Conservation (phyloP, 1,284 basidiomycete genomes). For the Moesziomyces parantarcticus region DNA sequence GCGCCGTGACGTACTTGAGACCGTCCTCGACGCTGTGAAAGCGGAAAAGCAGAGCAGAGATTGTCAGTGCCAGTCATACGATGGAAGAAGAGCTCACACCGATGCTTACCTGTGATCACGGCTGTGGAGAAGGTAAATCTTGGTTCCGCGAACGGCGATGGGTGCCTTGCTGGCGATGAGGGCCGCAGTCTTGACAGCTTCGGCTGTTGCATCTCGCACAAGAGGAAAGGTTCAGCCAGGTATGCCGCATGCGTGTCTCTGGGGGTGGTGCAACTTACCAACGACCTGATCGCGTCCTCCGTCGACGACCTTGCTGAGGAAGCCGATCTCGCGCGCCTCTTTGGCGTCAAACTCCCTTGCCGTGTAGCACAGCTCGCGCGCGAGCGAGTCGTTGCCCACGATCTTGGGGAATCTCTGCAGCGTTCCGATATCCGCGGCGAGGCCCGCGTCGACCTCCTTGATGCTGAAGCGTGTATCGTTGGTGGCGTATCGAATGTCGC, state of each 20-base stretch:
- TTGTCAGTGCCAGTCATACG: too few relatives aligned
- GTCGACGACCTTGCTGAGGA: constrained; percentile 79
- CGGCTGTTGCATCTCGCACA: constrained; percentile 61
- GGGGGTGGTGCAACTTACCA: constrained; percentile 41
- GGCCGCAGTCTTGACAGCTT: constrained; percentile 77
- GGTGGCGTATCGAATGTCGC: constrained; percentile 83
- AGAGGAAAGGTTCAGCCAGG: background rate
- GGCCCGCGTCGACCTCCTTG: constrained; percentile 88
- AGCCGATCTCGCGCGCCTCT: constrained; percentile 80
- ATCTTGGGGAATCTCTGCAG: constrained; percentile 86
- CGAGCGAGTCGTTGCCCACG: constrained; percentile 81
- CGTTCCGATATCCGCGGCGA: constrained; percentile 90
- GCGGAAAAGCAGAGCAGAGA: background rate
- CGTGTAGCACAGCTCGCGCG: constrained; percentile 83
- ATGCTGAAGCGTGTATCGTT: constrained; percentile 78
- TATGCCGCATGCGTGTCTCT: too few relatives aligned
- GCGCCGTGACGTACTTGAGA: constrained; percentile 80
- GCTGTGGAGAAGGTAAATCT: constrained; percentile 79
- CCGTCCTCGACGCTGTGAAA: constrained; percentile 76
- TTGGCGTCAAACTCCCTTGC: constrained; percentile 77
- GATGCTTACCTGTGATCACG: constrained; percentile 74
- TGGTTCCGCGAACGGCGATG: constrained; percentile 82
- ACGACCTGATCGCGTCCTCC: constrained; percentile 74
- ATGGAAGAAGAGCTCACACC: too few relatives aligned
- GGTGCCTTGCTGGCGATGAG: constrained; percentile 82